These are phyloP conservation scores for Atkinsonella texensis DNA, from an alignment of 2,329 filamentous ascomycete genomes.

Conservation along the genomic window DNA sequence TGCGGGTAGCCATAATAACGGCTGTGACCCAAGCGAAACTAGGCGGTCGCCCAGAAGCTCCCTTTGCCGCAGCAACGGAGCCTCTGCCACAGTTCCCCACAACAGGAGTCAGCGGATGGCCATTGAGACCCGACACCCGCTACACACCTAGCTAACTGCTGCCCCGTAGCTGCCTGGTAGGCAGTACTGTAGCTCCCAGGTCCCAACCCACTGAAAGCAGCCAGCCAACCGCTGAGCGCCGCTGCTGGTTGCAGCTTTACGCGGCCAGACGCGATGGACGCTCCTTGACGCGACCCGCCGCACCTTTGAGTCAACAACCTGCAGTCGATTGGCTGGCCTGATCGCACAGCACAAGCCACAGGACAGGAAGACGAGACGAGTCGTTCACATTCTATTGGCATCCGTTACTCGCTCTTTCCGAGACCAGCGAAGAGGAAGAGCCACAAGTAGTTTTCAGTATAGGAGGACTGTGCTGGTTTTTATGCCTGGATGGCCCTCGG, in stretches of 20 bases:
- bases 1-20: neutral
- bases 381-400: neutral
- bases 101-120: too few species aligned
- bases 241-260: constrained; percentile 21
- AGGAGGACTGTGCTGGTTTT: too few species aligned
- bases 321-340: neutral
- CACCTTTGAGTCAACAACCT: neutral
- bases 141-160: neutral
- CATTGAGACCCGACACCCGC: neutral
- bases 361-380: neutral
- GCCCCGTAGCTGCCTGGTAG: too few species aligned
- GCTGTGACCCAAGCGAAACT: neutral
- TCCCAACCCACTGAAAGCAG: neutral
- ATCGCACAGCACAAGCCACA: too few species aligned
- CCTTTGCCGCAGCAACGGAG: constrained; percentile 16
- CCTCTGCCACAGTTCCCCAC: neutral
- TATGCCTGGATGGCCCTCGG: too few species aligned
- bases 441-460: too few species aligned
- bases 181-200: too few species aligned
- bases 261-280: constrained; percentile 18
- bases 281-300: constrained; percentile 4
- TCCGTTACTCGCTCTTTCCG: neutral
- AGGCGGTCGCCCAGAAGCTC: neutral
- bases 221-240: neutral
- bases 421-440: too few species aligned